Evolutionary conservation across 495 filamentous ascomycete genomes (phyloP), one percentile per base, ranked within the genome.

Genomic region (Penicillium psychrofluorescens): DNA sequence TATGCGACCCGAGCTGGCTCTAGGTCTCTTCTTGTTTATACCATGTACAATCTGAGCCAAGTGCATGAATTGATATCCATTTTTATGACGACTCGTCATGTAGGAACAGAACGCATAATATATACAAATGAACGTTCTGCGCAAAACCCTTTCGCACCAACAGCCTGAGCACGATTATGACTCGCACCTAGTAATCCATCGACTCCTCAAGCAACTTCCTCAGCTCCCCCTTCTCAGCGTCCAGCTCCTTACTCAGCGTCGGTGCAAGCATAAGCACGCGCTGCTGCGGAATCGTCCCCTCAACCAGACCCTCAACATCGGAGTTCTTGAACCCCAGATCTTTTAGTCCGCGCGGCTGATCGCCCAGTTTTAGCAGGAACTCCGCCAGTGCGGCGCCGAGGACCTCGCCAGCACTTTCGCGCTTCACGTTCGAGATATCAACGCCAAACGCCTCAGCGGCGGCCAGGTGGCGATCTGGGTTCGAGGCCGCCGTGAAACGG

Each of bases 401-500:
- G 6, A 96, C 85, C 56, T 90, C 84, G 7, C 92, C 92, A 0
- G 91, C 94, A 48, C 79, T 85, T 56, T 92, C 89, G 14, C 75
- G 77, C 73, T 89, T 95, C 28, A 94, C 86, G 45, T 84, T 83
- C 27, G 77, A 81, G 39, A 90, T 81, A 45, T 98, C 91, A 3
- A 95, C 85, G 1, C 92, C 92, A 44, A 98, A 97, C 0, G 74
- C 79, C 66, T 95, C 89, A 2, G 94, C 92, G 6, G 90, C 94
- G 1, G 77, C 79, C 11, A 97, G 66, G 62, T 98, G 92, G 2
- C 92, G 81, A 8, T 95, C 88, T 0, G 92, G 92, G 54, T 96
- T 95, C 1, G 84, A 88, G 0, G 91, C 73, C 0, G 76, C 94
- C 0, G 91, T 98, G 64, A 97, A 97, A 4, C 77, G 76, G 77